These are phyloP conservation scores for Chrysoporthe deuterocubensis DNA, from an alignment of 2,329 filamentous ascomycete genomes.

Conservation along the genomic window DNA sequence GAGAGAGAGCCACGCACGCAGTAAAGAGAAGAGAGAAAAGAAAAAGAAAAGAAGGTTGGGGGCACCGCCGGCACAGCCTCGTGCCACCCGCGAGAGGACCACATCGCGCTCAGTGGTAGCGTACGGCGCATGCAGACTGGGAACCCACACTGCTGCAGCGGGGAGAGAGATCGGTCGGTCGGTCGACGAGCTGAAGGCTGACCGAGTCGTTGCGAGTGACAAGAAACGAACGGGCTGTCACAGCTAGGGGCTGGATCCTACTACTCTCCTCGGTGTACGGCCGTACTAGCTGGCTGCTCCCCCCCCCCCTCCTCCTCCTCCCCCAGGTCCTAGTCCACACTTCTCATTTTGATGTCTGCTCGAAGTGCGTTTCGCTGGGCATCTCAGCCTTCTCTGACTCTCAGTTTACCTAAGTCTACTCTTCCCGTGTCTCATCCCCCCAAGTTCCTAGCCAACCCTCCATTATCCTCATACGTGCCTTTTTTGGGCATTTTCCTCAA, in stretches of 20 bases:
- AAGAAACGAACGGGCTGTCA: not conserved
- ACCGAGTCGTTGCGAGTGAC: not conserved
- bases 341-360: not conserved
- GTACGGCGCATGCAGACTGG: not conserved
- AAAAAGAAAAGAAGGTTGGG: not conserved
- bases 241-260: not conserved
- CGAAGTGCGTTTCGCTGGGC: not conserved
- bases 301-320: not conserved
- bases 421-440: not conserved
- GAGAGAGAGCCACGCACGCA: not conserved
- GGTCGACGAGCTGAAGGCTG: not conserved
- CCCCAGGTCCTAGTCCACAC: not conserved
- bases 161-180: not conserved
- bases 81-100: not conserved
- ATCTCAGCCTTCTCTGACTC: not conserved
- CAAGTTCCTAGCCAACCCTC: not conserved
- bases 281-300: not conserved
- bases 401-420: not conserved
- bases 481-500: not conserved
- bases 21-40: not conserved
- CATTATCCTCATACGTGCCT: not conserved
- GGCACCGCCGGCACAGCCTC: not conserved
- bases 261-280: not conserved
- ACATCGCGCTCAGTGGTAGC: not conserved
- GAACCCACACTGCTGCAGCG: not conserved